Percentiles rank a stretch among this genome's conserved stretches.
These are phyloP conservation scores for Pistacia atlantica DNA, from an alignment of 345 rosid genomes.

Conservation along the genomic window DNA sequence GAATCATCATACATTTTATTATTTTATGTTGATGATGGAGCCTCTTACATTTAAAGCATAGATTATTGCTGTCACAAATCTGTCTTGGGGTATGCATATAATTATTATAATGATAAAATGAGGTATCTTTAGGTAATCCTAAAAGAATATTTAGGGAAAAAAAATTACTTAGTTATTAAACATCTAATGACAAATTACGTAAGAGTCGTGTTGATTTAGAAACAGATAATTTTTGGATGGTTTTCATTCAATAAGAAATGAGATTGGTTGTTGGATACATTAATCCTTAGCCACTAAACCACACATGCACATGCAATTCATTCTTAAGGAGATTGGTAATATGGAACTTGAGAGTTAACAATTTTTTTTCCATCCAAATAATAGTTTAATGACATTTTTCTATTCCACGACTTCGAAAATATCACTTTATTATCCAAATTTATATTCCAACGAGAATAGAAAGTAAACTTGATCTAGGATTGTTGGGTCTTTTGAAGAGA, in stretches of 20 bases:
- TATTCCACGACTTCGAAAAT: no score
- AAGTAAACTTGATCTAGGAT: no score
- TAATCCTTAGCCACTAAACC: not conserved
- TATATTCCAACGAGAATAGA: no score
- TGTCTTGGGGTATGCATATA: not conserved
- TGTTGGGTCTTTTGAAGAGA: no score
- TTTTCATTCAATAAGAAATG: not conserved
- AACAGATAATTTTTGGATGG: not conserved
- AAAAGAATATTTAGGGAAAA: constrained; percentile 18
- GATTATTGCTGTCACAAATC: not conserved
- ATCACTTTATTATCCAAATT: no score
- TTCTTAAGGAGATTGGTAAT: not conserved
- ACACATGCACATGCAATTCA: constrained; percentile 9
- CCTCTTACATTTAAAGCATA: not conserved
- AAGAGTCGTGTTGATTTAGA: not conserved
- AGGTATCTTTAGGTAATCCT: constrained; percentile 5
- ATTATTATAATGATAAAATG: not conserved
- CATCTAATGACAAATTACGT: not conserved
- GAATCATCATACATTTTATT: not conserved
- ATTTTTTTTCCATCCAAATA: no score
- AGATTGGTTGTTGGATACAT: constrained; percentile 2
- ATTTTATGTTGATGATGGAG: not conserved
- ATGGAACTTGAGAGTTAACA: no score
- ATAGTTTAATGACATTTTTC: no score
- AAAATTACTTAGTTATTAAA: constrained; percentile 8